Evolutionary conservation across 345 rosid species (phyloP), one percentile per base, ranked within the genome.

Genomic region (Erysimum cheiranthoides): DNA sequence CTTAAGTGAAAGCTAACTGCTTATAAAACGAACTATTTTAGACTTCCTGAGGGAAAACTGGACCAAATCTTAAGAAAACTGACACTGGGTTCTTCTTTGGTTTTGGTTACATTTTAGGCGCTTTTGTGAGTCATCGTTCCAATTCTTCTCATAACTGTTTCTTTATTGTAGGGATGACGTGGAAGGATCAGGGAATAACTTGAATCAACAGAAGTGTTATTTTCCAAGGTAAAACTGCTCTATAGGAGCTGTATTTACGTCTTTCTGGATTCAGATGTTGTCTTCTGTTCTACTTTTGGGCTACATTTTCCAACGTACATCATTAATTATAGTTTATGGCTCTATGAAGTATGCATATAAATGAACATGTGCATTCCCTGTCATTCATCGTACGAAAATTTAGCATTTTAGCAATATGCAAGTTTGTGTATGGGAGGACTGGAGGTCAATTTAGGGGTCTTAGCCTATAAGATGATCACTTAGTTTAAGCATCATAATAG

Each of bases 221-320:
- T 90, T 89, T 86, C 97, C 96, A 45, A 73, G 71, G 98, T 94
- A 80, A 91, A 90, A 70, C 56, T 52, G 28, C 47, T 53, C 71
- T 62, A 45, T 71, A 17, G 42, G 67, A 64, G 67, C 54, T 77
- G 57, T 63, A 63, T 56, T 4, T 49, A 45, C 58, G 67, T 49
- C 49, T 17, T 70, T 66, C 31, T 69, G 30, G 62, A 42, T 57
- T 59, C 10, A 68, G 39, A 71, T 51, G 45, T 35, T 56, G 53
- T 50, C 17, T 71, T 65, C 32, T 54, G 60, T 64, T 77, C 43
- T 58, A 40, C 10, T 56, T 34, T 39, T 36, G 34, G 39, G 51
- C 4, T 63, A 62, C 21, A 8, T 35, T 14, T 43, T 59, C 25
- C 61, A 46, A 71, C 54, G 53, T 57, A 46, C 21, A 63, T 70